Percentiles rank a stretch among this genome's conserved stretches.
These are phyloP conservation scores for Penicillium sp. DNA, from an alignment of 2,329 filamentous ascomycete species.

Conservation along the genomic window DNA sequence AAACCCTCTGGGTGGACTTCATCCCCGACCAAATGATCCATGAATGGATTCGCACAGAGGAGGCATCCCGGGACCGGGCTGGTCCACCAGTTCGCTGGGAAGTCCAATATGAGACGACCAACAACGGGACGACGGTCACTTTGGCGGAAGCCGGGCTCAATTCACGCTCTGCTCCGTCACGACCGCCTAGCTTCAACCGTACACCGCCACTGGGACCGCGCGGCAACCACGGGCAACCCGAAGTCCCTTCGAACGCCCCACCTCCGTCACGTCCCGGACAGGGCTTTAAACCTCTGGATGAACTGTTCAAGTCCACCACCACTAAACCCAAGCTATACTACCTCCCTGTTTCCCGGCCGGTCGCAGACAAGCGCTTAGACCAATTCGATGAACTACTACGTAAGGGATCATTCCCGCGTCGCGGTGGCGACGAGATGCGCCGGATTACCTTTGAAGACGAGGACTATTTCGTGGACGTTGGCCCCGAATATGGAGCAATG, in stretches of 20 bases:
- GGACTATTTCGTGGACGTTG: conserved; percentile 64
- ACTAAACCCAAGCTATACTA: conserved; percentile 63
- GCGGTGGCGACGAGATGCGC: conserved; percentile 55
- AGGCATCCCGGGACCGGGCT: conserved; percentile 45
- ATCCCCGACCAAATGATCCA: conserved; percentile 69
- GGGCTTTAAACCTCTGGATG: conserved; percentile 55
- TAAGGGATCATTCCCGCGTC: conserved; percentile 35
- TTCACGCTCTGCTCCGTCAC: conserved; percentile 22
- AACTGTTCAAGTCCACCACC: conserved; percentile 56
- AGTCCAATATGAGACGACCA: conserved; percentile 61
- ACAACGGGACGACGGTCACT: conserved; percentile 54
- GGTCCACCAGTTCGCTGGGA: conserved; percentile 59
- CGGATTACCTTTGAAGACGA: conserved; percentile 69
- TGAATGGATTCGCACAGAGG: conserved; percentile 70
- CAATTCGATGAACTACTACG: conserved; percentile 48
- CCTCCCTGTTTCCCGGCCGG: conserved; percentile 59
- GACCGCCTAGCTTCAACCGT: conserved; percentile 25
- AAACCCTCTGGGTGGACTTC: conserved; percentile 83
- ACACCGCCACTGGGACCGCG: conserved; percentile 30
- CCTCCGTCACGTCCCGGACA: conserved; percentile 29
- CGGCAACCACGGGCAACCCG: conserved; percentile 18
- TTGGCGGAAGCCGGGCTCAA: conserved; percentile 49
- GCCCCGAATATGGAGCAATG: conserved; percentile 55
- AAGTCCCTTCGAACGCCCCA: conserved; percentile 25
- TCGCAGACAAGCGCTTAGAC: conserved; percentile 62